Base-by-base conservation (phyloP, 495 filamentous ascomycete genomes). In the Rhizodiscina lignyota region DNA sequence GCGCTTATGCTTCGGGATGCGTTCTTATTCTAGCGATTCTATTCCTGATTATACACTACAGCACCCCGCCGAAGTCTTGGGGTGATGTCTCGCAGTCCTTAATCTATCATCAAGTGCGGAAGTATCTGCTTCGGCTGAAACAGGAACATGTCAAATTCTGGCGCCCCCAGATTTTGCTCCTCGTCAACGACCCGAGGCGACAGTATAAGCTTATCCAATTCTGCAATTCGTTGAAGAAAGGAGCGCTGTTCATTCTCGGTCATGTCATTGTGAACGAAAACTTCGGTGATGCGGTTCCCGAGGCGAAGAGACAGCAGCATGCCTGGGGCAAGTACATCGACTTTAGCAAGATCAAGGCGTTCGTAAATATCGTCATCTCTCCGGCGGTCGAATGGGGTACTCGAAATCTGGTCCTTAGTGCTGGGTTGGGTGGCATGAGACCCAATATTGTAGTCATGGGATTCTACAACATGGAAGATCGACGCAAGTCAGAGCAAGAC, bases 81-180 rank as follows among this genome's bases (percentile, higher is more conserved):
- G 83, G 83, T 1, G 83, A 92, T 56, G 83, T 92, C 23, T 83
- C 78, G 21, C 83, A 92, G 45, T 83, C 76, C 49, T 56, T 92
- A 36, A 92, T 92, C 32, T 92, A 89, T 45, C 83, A 92, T 44
- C 83, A 92, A 57, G 83, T 92, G 4, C 69, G 83, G 34, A 92
- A 92, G 47, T 92, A 92, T 42, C 56, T 92, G 13, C 60, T 92
- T 30, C 70, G 83, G 18, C 62, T 92, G 6, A 76, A 74, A 26
- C 81, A 83, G 39, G 83, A 91, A 40, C 83, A 92, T 47, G 83
- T 92, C 52, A 92, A 92, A 45, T 89, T 86, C 50, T 91, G 83
- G 83, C 67, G 83, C 27, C 83, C 83, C 0, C 83, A 77, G 47
- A 87, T 92, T 37, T 63, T 92, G 28, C 63, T 92, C 0, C 74